phyloP scores from a whole-genome alignment of 768 basidiomycete species.

The Podaxis sp. region DNA sequence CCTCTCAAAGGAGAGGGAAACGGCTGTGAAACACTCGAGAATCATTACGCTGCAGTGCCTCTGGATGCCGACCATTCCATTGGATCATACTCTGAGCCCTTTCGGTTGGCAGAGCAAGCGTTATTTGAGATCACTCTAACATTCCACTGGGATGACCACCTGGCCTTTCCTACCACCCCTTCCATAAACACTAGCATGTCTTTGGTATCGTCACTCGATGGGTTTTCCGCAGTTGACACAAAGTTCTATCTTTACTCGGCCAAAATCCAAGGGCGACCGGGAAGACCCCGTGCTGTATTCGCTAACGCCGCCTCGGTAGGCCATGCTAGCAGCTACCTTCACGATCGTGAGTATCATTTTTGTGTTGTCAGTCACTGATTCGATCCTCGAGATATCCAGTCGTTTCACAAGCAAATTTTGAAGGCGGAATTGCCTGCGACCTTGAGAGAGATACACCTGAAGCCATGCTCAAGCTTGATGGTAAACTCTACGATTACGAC shows the following conservation, averaged over 20 bases:
- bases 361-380: not conserved
- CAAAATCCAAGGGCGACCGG: not conserved
- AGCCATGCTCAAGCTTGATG: not conserved
- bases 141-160: not conserved
- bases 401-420: not conserved
- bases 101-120: not conserved
- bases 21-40: not conserved
- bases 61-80: not conserved
- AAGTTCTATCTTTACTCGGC: slow-evolving; percentile 15
- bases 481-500: slow-evolving; percentile 5
- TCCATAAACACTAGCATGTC: not conserved
- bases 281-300: slow-evolving; percentile 3
- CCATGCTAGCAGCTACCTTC: not conserved
- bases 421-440: slow-evolving; percentile 1
- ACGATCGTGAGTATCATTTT: slow-evolving; percentile 4
- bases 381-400: not conserved
- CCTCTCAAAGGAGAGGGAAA: not conserved
- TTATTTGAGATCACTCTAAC: slow-evolving; percentile 3
- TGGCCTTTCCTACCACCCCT: not conserved
- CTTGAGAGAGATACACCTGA: not conserved
- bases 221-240: not conserved
- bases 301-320: slow-evolving; percentile 6
- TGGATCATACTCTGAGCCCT: slow-evolving; percentile 2
- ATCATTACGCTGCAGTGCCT: not conserved
- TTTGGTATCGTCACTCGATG: slow-evolving; percentile 3